phyloP scores from a whole-genome alignment of 1,284 basidiomycete species.

The Sporisorium scitamineum region DNA sequence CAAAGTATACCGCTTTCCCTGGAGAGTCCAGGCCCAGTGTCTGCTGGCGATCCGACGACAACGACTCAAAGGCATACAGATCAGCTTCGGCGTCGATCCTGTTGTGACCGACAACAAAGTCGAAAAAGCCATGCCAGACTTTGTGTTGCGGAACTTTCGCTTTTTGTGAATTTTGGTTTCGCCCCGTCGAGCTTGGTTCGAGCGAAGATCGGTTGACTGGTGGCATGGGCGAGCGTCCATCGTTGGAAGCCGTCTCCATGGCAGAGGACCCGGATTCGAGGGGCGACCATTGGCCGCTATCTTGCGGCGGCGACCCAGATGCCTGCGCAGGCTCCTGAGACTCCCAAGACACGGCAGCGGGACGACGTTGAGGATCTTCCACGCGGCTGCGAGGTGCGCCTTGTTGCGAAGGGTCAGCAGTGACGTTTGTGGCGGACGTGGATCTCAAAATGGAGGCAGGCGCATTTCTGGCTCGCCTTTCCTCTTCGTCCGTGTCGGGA shows the following conservation, averaged over 20 bases:
- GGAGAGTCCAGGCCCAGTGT: conserved; percentile 15
- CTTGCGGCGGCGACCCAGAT: conserved; percentile 8
- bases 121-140: conserved; percentile 14
- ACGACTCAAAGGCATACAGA: conserved; percentile 10
- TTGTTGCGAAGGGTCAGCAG: background rate
- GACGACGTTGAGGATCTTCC: conserved; percentile 31
- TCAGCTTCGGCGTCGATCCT: conserved; percentile 16
- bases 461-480: conserved; percentile 5
- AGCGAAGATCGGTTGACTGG: conserved; percentile 10
- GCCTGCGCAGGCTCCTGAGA: background rate
- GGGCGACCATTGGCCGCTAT: conserved; percentile 15
- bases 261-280: background rate
- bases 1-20: conserved; percentile 18
- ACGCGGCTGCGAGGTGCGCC: background rate
- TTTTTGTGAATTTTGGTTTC: background rate
- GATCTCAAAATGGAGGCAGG: conserved; percentile 1
- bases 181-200: background rate
- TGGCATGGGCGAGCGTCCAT: conserved; percentile 1
- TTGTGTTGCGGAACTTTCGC: conserved; percentile 4
- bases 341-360: background rate
- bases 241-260: conserved; percentile 3
- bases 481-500: conserved; percentile 18
- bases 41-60: conserved; percentile 11
- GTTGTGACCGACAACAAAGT: conserved; percentile 21
- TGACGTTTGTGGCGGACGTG: background rate